phyloP scores from a whole-genome alignment of 192 early-diverging fungal species.

The Geranomyces variabilis region DNA sequence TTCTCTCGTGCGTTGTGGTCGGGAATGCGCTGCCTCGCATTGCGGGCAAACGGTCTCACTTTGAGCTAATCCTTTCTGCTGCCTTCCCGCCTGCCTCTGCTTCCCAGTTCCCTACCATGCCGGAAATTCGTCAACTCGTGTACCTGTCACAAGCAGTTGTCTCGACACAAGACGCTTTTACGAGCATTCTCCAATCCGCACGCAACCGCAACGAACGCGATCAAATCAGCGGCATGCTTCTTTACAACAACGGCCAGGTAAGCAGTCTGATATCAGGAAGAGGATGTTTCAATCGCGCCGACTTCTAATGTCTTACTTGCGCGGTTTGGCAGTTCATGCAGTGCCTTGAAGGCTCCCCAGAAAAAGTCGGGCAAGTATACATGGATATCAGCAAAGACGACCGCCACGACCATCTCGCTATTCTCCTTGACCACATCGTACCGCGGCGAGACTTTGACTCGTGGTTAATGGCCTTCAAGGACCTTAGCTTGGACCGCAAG shows the following conservation, averaged over 20 bases:
- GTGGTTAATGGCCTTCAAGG: conserved; percentile 16
- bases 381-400: background rate
- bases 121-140: conserved; percentile 5
- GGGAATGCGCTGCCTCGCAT: too few relatives aligned
- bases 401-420: background rate
- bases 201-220: background rate
- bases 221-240: conserved; percentile 1
- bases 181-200: conserved; percentile 1
- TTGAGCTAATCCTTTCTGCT: too few relatives aligned
- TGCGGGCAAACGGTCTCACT: too few relatives aligned
- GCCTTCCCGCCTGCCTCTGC: too few relatives aligned
- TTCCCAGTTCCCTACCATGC: background rate
- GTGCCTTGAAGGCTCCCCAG: conserved; percentile 1
- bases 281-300: too few relatives aligned
- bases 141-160: background rate
- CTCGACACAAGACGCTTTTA: background rate
- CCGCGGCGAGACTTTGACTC: background rate
- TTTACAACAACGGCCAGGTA: conserved; percentile 9
- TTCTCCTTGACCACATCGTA: background rate
- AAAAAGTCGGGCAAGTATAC: background rate
- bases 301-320: too few relatives aligned
- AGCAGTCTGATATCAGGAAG: background rate
- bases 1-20: too few relatives aligned
- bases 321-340: conserved; percentile 2
- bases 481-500: background rate